Conservation (phyloP, 1,284 basidiomycete species). For the Trametes pubescens region DNA sequence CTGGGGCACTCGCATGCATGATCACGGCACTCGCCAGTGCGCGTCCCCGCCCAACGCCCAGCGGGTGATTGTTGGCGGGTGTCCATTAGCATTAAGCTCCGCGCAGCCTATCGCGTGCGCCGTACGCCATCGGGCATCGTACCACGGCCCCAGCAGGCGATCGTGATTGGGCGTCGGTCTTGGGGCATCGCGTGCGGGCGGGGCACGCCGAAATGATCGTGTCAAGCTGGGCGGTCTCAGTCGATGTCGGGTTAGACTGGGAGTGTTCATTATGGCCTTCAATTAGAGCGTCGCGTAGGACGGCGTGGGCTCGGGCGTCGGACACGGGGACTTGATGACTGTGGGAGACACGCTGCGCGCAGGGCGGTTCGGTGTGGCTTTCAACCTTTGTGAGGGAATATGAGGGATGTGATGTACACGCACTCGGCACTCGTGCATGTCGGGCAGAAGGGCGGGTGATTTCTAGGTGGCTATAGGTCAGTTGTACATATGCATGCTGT, state of each 20-base stretch:
- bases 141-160: background rate
- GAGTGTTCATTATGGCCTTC: background rate
- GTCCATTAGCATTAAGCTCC: slow-evolving; percentile 15
- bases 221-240: background rate
- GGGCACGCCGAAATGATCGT: background rate
- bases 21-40: background rate
- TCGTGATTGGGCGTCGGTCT: slow-evolving; percentile 1
- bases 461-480: background rate
- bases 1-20: background rate
- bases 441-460: background rate
- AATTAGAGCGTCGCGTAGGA: slow-evolving; percentile 1
- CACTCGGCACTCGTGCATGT: background rate
- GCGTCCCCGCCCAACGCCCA: background rate
- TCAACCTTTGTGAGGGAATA: background rate
- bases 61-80: background rate
- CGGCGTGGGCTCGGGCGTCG: background rate
- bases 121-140: background rate
- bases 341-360: background rate
- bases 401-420: background rate
- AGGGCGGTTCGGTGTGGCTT: background rate
- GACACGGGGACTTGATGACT: background rate
- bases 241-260: slow-evolving; percentile 4
- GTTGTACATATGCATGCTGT: slow-evolving; percentile 3
- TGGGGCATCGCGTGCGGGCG: background rate
- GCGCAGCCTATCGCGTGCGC: slow-evolving; percentile 13